Base-by-base conservation (phyloP, 345 rosid genomes). In the Litchi chinensis region DNA sequence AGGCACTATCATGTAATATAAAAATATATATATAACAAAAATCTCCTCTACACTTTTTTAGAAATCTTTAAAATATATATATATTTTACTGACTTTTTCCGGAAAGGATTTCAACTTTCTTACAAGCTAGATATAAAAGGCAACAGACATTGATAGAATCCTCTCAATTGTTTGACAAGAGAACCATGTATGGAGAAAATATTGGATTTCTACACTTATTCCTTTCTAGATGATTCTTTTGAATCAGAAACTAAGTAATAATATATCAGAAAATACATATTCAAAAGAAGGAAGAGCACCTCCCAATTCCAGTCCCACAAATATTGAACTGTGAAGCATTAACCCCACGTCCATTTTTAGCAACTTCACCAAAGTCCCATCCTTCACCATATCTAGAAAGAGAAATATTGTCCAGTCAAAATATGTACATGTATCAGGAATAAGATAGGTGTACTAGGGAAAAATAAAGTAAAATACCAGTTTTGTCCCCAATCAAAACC, bases 311-410 rank as follows among this genome's bases (percentile, higher is more conserved):
- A 79, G 92, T 90, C 76, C 95, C 97, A 79, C 81, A 63, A 52
- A 95, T 81, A 85, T 93, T 95, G 80, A 84, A 88, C 75, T 93
- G 99, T 1, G 95, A 86, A 70, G 98, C 98, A 86, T 95, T 95
- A 70, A 92, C 75, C 43, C 99, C 99, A 70, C 97, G 95, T 50
- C 93, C 95, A 88, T 95, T 93, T 41, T 93, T 84, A 79, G 98
- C 96, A 80, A 95, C 99, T 89, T 95, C 99, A 83, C 99, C 99
- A 76, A 93, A 95, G 88, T 95, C 95, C 98, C 98, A 95, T 76
- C 99, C 99, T 90, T 95, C 99, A 60, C 99, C 99, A 75, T 95
- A 95, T 83, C 99, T 95, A 72, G 60, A 76, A 76, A 59, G n/a
- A 76, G 57, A 26, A 82, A 80, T 11, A 57, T 70, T 76, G 67